phyloP scores from a whole-genome alignment of 805 yeast genomes.

The Lipomyces orientalis region DNA sequence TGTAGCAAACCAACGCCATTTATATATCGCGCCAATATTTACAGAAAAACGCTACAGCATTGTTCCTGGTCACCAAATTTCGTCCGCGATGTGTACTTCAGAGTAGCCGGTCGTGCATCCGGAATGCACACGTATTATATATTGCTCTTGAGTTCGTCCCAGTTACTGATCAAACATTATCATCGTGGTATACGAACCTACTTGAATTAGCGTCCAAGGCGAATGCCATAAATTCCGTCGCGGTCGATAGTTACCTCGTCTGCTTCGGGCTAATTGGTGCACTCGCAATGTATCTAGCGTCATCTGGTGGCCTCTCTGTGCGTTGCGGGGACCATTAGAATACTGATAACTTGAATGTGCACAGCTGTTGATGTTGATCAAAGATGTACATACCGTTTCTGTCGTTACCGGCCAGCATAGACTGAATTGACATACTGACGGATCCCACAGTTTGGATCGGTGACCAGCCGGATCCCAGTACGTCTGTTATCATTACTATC shows the following conservation, averaged over 20 bases:
- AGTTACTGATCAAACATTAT: conserved; percentile 43
- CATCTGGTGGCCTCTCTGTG: conserved; percentile 62
- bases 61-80: not conserved
- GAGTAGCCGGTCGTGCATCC: not conserved
- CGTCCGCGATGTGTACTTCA: not conserved
- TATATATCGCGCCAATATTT: not conserved
- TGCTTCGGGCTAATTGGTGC: conserved; percentile 67
- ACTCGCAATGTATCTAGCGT: conserved; percentile 52
- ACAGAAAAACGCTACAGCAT: not conserved
- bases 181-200: conserved; percentile 66
- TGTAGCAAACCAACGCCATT: not conserved
- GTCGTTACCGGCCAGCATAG: conserved; percentile 62
- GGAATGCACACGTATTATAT: not conserved
- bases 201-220: conserved; percentile 28
- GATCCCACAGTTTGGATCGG: conserved; percentile 58
- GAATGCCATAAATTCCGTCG: not conserved
- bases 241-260: conserved; percentile 36
- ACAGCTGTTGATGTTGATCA: not conserved
- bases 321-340: conserved; percentile 8
- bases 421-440: conserved; percentile 61
- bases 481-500: conserved; percentile 43
- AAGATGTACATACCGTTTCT: conserved; percentile 39
- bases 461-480: conserved; percentile 70
- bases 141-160: not conserved
- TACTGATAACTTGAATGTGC: not conserved